Conservation (phyloP, 805 yeast species). For the Lipomyces yamadae region DNA sequence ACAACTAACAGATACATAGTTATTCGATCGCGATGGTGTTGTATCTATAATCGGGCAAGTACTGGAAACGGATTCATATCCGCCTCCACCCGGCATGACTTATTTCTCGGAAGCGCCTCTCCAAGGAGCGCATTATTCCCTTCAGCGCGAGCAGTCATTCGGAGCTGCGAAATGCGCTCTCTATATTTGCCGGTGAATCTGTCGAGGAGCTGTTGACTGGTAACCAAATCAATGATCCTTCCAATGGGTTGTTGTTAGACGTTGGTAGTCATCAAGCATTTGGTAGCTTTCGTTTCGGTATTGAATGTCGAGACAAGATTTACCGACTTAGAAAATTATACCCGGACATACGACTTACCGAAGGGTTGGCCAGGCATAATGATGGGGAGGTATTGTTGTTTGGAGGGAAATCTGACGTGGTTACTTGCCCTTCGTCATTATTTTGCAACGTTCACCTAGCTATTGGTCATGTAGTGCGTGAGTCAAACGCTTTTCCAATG, state of each 20-base stretch:
- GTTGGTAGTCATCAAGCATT: too few relatives aligned
- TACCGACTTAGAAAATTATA: neutral
- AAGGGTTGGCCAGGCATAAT: neutral
- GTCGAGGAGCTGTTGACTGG: neutral
- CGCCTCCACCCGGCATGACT: neutral
- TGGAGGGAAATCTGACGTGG: neutral
- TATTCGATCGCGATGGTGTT: constrained; percentile 4
- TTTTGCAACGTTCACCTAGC: constrained; percentile 5
- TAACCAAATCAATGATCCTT: neutral
- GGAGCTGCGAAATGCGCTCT: neutral
- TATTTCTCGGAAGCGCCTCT: neutral
- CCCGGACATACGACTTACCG: too few relatives aligned
- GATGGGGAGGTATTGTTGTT: neutral
- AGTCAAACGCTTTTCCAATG: neutral
- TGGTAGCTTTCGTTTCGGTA: neutral
- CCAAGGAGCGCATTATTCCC: constrained; percentile 5
- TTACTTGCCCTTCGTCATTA: neutral
- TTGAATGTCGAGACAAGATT: neutral
- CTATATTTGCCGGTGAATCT: constrained; percentile 2
- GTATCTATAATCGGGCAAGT: neutral
- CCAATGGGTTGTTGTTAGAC: neutral
- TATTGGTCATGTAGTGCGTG: neutral
- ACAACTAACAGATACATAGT: constrained; percentile 1
- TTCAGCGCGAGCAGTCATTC: neutral
- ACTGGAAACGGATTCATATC: neutral